Conservation (phyloP, 2,329 filamentous ascomycete genomes). For the Aspergillus ustus region DNA sequence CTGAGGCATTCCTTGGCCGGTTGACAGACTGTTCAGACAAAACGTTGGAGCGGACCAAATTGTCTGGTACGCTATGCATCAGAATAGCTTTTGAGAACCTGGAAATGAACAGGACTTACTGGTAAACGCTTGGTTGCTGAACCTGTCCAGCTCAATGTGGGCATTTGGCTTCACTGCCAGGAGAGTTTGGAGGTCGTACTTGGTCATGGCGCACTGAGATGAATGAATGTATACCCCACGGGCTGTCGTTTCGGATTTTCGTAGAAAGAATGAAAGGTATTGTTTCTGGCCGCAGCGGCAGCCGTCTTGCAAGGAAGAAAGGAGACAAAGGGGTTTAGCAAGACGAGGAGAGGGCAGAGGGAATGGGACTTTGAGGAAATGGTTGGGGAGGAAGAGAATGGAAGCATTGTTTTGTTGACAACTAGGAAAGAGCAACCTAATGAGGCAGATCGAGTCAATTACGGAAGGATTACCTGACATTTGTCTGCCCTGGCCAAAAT, state of each 20-base stretch:
- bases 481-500: background rate
- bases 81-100: background rate
- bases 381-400: background rate
- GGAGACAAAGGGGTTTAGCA: constrained; percentile 6
- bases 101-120: constrained; percentile 30
- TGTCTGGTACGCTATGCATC: constrained; percentile 24
- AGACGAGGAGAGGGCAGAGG: background rate
- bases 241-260: constrained; percentile 1
- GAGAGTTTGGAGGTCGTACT: constrained; percentile 44
- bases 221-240: constrained; percentile 10
- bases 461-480: background rate
- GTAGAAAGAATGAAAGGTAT: constrained; percentile 6
- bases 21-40: constrained; percentile 35
- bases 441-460: constrained; percentile 5
- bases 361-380: background rate
- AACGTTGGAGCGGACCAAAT: constrained; percentile 27
- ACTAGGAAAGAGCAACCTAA: constrained; percentile 18
- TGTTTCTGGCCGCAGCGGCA: background rate
- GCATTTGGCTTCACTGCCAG: constrained; percentile 39
- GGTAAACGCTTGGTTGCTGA: constrained; percentile 34
- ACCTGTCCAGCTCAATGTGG: constrained; percentile 31
- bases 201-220: constrained; percentile 30
- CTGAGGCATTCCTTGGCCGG: constrained; percentile 29
- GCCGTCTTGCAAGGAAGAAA: constrained; percentile 7
- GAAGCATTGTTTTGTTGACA: constrained; percentile 11